A percentile compares a stretch with the other conserved stretches of the same genome.
Conservation (phyloP, 1,284 basidiomycete species). For the Clitocybe nebularis region DNA sequence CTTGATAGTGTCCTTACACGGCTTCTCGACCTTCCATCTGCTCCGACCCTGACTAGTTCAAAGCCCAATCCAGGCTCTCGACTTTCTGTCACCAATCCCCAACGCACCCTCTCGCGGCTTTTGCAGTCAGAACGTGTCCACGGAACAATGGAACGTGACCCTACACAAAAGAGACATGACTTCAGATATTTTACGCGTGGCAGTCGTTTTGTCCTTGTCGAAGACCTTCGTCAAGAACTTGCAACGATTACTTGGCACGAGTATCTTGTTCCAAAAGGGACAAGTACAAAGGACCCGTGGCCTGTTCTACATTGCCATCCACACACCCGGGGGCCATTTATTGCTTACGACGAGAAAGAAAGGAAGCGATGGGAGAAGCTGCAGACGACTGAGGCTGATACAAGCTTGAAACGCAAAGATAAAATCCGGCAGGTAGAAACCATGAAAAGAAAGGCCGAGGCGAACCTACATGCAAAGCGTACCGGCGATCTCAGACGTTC, state of each 20-base stretch:
- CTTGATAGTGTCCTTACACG: slow-evolving; percentile 70
- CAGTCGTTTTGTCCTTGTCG: slow-evolving; percentile 83
- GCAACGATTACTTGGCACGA: slow-evolving; percentile 69
- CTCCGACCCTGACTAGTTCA: slow-evolving; percentile 17
- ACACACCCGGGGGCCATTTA: slow-evolving; percentile 64
- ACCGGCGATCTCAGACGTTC: slow-evolving; percentile 67
- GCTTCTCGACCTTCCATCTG: slow-evolving; percentile 40
- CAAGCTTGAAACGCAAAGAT: slow-evolving; percentile 42
- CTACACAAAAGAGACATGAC: slow-evolving; percentile 82
- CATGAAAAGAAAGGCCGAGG: slow-evolving; percentile 41
- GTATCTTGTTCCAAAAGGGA: slow-evolving; percentile 50
- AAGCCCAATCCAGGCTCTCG: slow-evolving; percentile 22
- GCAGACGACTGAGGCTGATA: slow-evolving; percentile 47
- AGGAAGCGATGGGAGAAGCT: slow-evolving; percentile 58
- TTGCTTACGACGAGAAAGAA: slow-evolving; percentile 70
- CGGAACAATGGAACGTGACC: slow-evolving; percentile 90
- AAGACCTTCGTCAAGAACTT: slow-evolving; percentile 82
- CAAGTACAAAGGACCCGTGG: slow-evolving; percentile 55
- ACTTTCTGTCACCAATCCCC: slow-evolving; percentile 21
- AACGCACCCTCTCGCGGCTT: slow-evolving; percentile 54
- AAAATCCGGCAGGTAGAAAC: slow-evolving; percentile 33
- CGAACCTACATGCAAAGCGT: slow-evolving; percentile 35
- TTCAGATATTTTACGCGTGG: slow-evolving; percentile 85
- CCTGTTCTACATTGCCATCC: slow-evolving; percentile 74
- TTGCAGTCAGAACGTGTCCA: slow-evolving; percentile 86